These are phyloP conservation scores for Stephania cephalantha DNA, from an alignment of 164 flowering plant species.

Conservation along the genomic window DNA sequence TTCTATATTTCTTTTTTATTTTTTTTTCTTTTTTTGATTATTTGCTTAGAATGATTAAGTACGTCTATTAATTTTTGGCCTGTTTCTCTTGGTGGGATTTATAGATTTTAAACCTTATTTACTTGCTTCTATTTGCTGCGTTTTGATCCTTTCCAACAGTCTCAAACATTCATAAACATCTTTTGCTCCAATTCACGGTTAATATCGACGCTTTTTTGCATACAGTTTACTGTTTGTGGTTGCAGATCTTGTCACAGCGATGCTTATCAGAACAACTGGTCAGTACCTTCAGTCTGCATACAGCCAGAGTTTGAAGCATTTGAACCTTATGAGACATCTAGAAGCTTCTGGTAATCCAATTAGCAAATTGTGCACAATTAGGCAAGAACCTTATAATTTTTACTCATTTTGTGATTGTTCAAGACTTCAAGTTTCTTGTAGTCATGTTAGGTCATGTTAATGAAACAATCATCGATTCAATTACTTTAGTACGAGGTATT, in stretches of 20 bases:
- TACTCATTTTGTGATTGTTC: neutral
- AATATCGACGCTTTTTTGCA: constrained; percentile 44
- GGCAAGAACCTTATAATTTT: neutral
- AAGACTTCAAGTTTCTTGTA: neutral
- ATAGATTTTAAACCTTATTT: neutral
- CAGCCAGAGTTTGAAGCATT: constrained; percentile 33
- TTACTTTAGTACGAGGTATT: neutral
- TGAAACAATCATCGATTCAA: neutral
- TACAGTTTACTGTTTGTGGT: constrained; percentile 78
- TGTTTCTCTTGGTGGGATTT: neutral
- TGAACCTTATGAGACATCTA: constrained; percentile 30
- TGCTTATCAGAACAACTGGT: constrained; percentile 78
- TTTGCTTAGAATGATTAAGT: neutral
- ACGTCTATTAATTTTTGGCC: neutral
- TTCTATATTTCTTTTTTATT: too few species aligned
- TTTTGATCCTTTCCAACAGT: neutral
- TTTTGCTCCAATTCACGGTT: constrained; percentile 18
- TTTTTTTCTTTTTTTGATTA: neutral
- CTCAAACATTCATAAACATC: neutral
- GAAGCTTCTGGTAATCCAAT: constrained; percentile 37
- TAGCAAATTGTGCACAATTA: too few species aligned
- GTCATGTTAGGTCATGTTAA: neutral
- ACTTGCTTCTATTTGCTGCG: neutral
- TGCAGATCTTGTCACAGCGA: constrained; percentile 80
- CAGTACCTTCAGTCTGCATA: constrained; percentile 45